Evolutionary conservation across 2,329 filamentous ascomycete species (phyloP).

Genomic region (Camillea tinctor): DNA sequence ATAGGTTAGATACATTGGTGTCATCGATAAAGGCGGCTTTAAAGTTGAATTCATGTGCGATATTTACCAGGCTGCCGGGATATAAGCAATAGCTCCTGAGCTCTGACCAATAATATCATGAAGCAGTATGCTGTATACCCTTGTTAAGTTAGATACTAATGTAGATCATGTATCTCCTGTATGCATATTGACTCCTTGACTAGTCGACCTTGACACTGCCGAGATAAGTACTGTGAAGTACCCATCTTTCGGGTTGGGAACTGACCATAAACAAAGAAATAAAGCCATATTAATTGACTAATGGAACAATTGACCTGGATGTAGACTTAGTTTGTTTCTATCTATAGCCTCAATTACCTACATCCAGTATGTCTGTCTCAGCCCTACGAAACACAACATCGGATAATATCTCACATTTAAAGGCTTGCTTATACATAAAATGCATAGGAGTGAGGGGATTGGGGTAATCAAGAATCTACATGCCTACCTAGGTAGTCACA

Average conservation of each 20-base stretch:
- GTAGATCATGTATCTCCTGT: no score
- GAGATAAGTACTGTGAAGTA: background rate
- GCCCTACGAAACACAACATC: background rate
- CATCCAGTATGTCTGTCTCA: background rate
- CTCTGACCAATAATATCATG: background rate
- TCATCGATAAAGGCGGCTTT: background rate
- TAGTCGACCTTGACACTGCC: no score
- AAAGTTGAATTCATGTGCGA: background rate
- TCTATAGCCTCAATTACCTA: background rate
- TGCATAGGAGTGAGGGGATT: no score
- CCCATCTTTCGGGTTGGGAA: background rate
- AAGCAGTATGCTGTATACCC: background rate
- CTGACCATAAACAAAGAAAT: background rate
- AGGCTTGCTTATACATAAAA: no score
- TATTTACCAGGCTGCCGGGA: no score
- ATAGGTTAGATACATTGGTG: background rate
- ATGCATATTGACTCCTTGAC: no score
- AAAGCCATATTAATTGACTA: background rate
- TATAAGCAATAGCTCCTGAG: background rate
- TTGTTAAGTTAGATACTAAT: no score
- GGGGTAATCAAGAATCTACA: no score
- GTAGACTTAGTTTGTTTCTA: background rate
- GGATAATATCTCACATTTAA: background rate
- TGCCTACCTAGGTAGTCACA: no score
- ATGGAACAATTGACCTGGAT: background rate